Evolutionary conservation across 495 filamentous ascomycete genomes (phyloP).

Genomic region (Xylaria acuta): DNA sequence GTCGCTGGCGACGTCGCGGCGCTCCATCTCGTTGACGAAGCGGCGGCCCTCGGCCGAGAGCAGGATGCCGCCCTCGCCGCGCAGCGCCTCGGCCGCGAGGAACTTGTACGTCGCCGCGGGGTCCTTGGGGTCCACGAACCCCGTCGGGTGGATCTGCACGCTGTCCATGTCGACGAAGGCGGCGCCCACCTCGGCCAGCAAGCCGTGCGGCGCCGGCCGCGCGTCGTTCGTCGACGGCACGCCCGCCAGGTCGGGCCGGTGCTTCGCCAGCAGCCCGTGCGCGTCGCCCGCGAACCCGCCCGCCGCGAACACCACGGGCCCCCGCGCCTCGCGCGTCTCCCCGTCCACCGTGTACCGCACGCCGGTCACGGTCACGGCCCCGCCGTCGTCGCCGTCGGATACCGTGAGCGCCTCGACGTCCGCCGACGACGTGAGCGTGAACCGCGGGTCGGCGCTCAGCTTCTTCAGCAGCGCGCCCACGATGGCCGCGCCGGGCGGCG

Average conservation of each 20-base stretch:
- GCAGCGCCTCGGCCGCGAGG: constrained; percentile 64
- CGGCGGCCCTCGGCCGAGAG: constrained; percentile 49
- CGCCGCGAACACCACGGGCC: constrained; percentile 62
- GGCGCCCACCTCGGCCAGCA: constrained; percentile 57
- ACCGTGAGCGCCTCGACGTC: constrained; percentile 55
- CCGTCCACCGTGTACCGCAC: constrained; percentile 42
- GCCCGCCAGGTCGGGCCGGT: constrained; percentile 61
- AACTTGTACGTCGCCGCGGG: constrained; percentile 55
- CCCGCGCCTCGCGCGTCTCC: constrained; percentile 42
- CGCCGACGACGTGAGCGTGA: constrained; percentile 51
- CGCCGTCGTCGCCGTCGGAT: constrained; percentile 28
- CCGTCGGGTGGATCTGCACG: constrained; percentile 70
- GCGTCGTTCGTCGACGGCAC: constrained; percentile 67
- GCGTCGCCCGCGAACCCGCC: constrained; percentile 67
- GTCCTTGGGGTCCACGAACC: constrained; percentile 69
- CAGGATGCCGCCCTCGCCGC: constrained; percentile 65
- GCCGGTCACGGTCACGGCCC: constrained; percentile 41
- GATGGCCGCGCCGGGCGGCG: constrained; percentile 61
- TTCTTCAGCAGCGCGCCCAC: constrained; percentile 54
- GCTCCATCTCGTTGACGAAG: constrained; percentile 65
- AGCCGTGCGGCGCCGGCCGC: constrained; percentile 52
- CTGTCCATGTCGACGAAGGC: constrained; percentile 63
- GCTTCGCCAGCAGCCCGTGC: constrained; percentile 56
- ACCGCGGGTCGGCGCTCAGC: constrained; percentile 49
- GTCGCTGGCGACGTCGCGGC: constrained; percentile 57